Evolutionary conservation across 2,329 filamentous ascomycete species (phyloP), one percentile per base, ranked within the genome.

Genomic region (Zymoseptoria ardabiliae): DNA sequence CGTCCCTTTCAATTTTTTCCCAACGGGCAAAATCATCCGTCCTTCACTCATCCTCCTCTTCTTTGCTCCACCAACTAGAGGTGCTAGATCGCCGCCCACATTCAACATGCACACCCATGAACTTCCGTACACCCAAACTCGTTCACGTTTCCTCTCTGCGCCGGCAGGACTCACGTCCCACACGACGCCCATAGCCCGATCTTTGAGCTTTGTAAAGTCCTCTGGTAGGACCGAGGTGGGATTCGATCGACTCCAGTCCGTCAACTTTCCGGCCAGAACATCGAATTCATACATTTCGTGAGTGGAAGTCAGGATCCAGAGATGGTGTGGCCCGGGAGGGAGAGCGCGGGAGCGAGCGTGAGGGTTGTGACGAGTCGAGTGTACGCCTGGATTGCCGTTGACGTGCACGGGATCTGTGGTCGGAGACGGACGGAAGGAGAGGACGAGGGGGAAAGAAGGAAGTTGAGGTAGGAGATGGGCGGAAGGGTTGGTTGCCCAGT

Each of bases 81-180:
- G 35, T 17, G 35, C 35, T 54, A 94, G 81, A 72, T 96, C 88
- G 68, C 83, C 82, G 20, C 83, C 83, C 28, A 96, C 77, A 72
- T 97, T 91, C 61, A 99, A 84, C 92, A 97, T 97, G 77, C 90
- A 91, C 22, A 99, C 75, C 82, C 91, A 97, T 1, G 84, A 86
- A 49, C 85, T 83, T 6, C 93, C 92, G 69, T 96, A 97, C 20
- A 97, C 76, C 91, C 93, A 97, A 7, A 93, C 75, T 13, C 93
- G 83, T 53, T 85, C 78, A n/a, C 76, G 76, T 7, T 66, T 65
- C 35, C 17, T 45, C 13, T 45, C 35, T n/a, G 17, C 35, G 25
- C 72, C 71, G 11, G 50, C 65, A 25, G 72, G 70, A 10, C 54
- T 66, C 1, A 87, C 79, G 70, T 95, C 89, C 92, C 93, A 97